Evolutionary conservation across 176 grass and related monocot species (phyloP).

Genomic region (Triticum urartu): DNA sequence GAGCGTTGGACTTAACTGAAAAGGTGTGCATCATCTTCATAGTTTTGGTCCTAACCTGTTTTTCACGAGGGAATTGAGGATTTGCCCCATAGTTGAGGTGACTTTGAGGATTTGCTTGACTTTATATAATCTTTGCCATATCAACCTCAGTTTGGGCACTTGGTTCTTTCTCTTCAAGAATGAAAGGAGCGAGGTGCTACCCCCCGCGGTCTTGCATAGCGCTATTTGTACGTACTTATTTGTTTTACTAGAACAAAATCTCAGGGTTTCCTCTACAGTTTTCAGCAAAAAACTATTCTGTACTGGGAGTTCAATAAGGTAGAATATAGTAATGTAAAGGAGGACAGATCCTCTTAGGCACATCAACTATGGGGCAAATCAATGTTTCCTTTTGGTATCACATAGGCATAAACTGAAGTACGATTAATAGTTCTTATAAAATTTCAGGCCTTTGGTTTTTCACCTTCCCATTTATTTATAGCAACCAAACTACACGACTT

Average conservation of each 20-base stretch:
- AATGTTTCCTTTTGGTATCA: neutral
- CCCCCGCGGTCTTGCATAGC: too few relatives aligned
- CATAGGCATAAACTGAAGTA: neutral
- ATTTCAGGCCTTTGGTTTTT: neutral
- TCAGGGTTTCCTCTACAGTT: too few relatives aligned
- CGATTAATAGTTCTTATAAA: neutral
- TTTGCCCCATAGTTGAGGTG: neutral
- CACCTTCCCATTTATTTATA: neutral
- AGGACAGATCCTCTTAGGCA: neutral
- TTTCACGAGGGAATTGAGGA: neutral
- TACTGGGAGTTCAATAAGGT: too few relatives aligned
- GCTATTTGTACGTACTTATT: too few relatives aligned
- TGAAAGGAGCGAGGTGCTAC: too few relatives aligned
- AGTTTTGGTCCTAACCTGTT: constrained; percentile 3
- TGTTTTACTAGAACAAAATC: too few relatives aligned
- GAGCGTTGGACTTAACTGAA: constrained; percentile 96
- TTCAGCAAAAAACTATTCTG: too few relatives aligned
- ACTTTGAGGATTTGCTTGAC: neutral
- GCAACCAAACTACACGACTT: neutral
- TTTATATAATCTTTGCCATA: neutral
- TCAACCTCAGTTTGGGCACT: too few relatives aligned
- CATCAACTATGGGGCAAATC: neutral
- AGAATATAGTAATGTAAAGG: too few relatives aligned
- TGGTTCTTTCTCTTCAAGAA: too few relatives aligned
- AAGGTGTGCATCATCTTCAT: constrained; percentile 53